These are phyloP conservation scores for Microbotryomycetes sp. DNA, from an alignment of 1,284 basidiomycete species.

Conservation along the genomic window DNA sequence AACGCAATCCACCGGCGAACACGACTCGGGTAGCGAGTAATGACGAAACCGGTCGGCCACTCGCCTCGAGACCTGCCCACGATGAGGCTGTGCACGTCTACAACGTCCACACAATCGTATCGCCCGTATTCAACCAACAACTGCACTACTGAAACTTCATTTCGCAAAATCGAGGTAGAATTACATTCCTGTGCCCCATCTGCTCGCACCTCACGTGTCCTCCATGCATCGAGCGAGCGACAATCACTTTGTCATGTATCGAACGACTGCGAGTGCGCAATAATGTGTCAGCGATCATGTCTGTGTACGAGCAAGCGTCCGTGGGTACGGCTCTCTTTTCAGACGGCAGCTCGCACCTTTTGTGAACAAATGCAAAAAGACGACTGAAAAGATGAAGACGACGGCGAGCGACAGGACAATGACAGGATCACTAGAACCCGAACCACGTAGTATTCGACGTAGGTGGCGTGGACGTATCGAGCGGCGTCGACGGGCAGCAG, in stretches of 20 bases:
- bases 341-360: constrained; percentile 51
- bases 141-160: no score
- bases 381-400: constrained; percentile 96
- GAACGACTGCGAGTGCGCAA: constrained; percentile 8
- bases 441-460: neutral
- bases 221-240: neutral
- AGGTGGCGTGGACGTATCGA: neutral
- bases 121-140: no score
- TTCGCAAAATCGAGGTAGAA: no score
- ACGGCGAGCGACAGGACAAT: constrained; percentile 95
- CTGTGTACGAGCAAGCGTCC: no score
- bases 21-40: no score
- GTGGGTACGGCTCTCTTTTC: no score
- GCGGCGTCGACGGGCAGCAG: neutral
- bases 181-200: no score
- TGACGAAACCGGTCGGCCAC: no score
- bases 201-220: no score
- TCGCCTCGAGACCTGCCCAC: no score
- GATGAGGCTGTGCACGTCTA: no score
- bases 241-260: constrained; percentile 23
- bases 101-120: neutral
- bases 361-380: constrained; percentile 96
- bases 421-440: constrained; percentile 73
- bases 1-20: no score
- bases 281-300: neutral